Evolutionary conservation across 768 basidiomycete species (phyloP), one percentile per base, ranked within the genome.

Genomic region (Sarcodon aspratus): DNA sequence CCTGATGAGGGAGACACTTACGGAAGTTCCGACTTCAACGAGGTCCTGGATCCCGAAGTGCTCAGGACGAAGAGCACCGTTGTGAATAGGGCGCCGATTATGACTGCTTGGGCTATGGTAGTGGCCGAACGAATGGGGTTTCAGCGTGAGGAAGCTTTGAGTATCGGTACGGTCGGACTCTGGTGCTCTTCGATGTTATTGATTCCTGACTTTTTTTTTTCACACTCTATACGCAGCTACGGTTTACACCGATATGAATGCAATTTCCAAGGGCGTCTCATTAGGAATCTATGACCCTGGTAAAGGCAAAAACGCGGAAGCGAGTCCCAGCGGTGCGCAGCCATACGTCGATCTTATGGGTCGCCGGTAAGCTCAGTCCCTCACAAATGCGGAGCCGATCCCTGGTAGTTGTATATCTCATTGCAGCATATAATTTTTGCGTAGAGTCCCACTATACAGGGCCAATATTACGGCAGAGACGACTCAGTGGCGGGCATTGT

Each of bases 201-300:
- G n/a, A 21, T n/a, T 36, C 11, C 17, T 37, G n/a, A n/a, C 35
- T 21, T 40, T 17, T 40, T 51, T 35, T 31, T 18, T 10, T 33
- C 11, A 6, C 44, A 10, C 11, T n/a, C n/a, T 13, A 12, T 13
- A 42, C 33, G 42, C 54, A 92, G 94, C 93, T 5, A 87, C 90
- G 44, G 90, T 84, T 15, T 96, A 92, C 63, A 95, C 93, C 9
- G 91, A 95, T 61, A 78, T 95, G 76, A 95, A 94, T 54, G 90
- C 90, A 1, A 68, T 87, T 36, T 70, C 83, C 31, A 95, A 92
- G 61, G 93, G 91, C 9, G 72, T 90, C 18, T 81, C 84, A 33
- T 69, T 96, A 21, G 92, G 94, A 3, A 74, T 93, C 48, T 82
- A 82, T 58, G 71, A 81, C 46, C 63, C 72, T 54, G 68, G 70